Evolutionary conservation across 2,329 filamentous ascomycete species (phyloP), one percentile per base, ranked within the genome.

Genomic region (Aspergillus neotritici): DNA sequence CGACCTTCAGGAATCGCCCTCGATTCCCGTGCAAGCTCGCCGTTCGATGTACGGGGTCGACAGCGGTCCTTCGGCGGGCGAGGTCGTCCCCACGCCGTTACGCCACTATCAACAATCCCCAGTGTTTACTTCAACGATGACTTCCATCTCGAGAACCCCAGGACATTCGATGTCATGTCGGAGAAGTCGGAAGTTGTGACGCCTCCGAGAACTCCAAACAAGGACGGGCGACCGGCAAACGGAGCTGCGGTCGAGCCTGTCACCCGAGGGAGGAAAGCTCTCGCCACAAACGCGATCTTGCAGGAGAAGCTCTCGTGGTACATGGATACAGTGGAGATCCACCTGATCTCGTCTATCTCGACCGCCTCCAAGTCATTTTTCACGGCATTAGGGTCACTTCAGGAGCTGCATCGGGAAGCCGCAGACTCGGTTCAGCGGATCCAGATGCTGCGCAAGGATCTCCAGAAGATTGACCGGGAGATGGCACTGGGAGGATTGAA

Each of bases 221-320:
- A 81, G 49, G 76, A 82, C 17, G 75, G 78, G 16, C 73, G 70
- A 30, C 66, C 67, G 4, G 65, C 72, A 3, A 86, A 83, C 62
- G 82, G 80, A 4, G 73, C 71, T 39, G 69, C 76, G 0, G 68
- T 76, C 15, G 76, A 77, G 9, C 82, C 86, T 6, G 63, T 71
- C 34, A 64, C 67, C 13, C 67, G 69, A 10, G 74, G 74, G 7
- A 80, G 91, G 47, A 97, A 96, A 63, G 86, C 87, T 1, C 73
- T 98, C 21, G 91, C 91, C 6, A 96, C 90, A 0, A 98, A 98
- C 67, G 93, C 93, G 0, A 98, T 98, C 46, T 67, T 98, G 30
- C 93, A 98, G 63, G 93, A 98, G 67, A 98, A 98, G 67, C 74
- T 98, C 10, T 97, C 93, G 0, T 98, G 93, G 93, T 98, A 98